Evolutionary conservation across 2,329 filamentous ascomycete species (phyloP).

Genomic region (Bipolaris cookei): DNA sequence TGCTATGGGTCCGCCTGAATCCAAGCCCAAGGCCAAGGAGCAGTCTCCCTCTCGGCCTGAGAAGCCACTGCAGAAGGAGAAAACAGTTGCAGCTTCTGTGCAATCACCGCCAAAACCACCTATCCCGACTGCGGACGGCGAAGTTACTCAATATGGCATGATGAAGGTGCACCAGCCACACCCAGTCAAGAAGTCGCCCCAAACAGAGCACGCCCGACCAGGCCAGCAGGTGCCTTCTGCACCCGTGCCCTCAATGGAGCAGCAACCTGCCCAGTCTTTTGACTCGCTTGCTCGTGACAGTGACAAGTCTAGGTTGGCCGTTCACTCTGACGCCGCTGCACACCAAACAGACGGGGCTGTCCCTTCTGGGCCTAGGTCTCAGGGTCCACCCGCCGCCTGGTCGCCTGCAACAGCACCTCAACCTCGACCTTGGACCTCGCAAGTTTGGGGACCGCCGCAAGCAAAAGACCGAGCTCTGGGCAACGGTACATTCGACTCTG

Average conservation of each 20-base stretch:
- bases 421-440: constrained; percentile 50
- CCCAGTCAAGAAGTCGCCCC: constrained; percentile 50
- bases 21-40: constrained; percentile 47
- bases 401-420: constrained; percentile 34
- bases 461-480: constrained; percentile 72
- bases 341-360: constrained; percentile 28
- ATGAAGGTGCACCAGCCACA: constrained; percentile 67
- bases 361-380: constrained; percentile 32
- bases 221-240: constrained; percentile 15
- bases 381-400: constrained; percentile 37
- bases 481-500: constrained; percentile 76
- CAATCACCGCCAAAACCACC: constrained; percentile 63
- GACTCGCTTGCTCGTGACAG: constrained; percentile 31
- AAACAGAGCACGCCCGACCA: constrained; percentile 23
- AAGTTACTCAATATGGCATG: constrained; percentile 66
- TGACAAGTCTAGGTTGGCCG: constrained; percentile 24
- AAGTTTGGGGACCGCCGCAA: constrained; percentile 76
- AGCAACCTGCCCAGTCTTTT: constrained; percentile 25
- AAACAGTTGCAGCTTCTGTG: constrained; percentile 43
- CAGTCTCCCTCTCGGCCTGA: constrained; percentile 45
- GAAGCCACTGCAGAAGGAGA: constrained; percentile 55
- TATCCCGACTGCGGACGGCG: constrained; percentile 62
- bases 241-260: constrained; percentile 25
- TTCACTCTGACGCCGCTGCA: constrained; percentile 23
- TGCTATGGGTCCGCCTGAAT: constrained; percentile 64